Percentiles rank a stretch among this genome's conserved stretches.
phyloP scores from a whole-genome alignment of 305 asterid genomes.

The Solanum hybrid region DNA sequence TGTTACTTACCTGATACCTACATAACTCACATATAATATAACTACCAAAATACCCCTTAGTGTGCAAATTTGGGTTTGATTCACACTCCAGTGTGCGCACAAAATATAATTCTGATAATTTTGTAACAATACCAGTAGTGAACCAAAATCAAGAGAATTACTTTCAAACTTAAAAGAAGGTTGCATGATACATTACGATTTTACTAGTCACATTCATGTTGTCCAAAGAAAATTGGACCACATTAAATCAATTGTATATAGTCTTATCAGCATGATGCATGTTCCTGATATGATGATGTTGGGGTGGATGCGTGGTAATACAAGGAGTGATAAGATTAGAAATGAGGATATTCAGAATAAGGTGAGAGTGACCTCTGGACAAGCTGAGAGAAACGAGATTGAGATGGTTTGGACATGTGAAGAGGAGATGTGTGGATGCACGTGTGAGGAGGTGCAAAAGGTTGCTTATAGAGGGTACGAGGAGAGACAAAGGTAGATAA shows the following conservation, averaged over 20 bases:
- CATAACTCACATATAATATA: no score
- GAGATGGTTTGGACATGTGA: neutral
- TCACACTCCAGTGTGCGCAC: no score
- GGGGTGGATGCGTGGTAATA: neutral
- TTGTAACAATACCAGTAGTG: no score
- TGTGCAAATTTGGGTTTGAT: no score
- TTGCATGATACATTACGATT: neutral
- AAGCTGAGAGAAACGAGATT: no score
- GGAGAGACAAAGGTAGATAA: no score
- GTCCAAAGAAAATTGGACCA: neutral
- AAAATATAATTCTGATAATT: no score
- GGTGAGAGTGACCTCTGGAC: neutral
- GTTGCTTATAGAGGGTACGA: no score
- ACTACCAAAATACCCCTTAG: no score
- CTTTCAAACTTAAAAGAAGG: neutral
- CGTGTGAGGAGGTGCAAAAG: no score
- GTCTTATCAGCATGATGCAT: neutral
- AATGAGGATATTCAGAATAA: neutral
- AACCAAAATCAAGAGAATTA: neutral
- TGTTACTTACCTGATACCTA: no score
- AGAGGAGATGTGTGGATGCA: no score
- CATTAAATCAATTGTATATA: neutral
- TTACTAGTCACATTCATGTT: neutral
- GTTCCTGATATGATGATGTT: fast-evolving
- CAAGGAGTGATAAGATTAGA: neutral